Evolutionary conservation across 768 basidiomycete genomes (phyloP), one percentile per base, ranked within the genome.

Genomic region (Serendipita indica): DNA sequence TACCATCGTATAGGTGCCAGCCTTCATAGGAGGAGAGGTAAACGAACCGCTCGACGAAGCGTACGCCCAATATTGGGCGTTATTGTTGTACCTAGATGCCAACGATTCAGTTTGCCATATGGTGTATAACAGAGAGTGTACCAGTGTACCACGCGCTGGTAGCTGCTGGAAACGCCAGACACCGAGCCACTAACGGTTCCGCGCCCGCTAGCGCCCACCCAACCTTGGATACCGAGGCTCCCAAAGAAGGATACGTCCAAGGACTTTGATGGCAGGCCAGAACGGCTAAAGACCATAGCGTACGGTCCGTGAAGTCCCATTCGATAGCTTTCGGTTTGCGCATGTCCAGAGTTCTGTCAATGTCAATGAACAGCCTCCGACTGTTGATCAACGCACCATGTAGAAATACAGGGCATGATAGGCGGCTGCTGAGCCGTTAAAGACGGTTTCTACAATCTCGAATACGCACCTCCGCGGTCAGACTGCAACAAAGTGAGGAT

Each of bases 21-120:
- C 74, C 61, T 77, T 77, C 72, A 77, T 74, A 64, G 69, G 63
- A 6, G 72, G 73, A 16, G 73, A 71, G 12, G 69, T 72, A 68
- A 76, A 77, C 20, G 69, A 66, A 39, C 74, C 75, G 32, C 64
- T 61, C 22, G 73, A 71, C 71, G 28, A 70, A 71, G 66, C 74
- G 18, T 70, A 63, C 3, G 70, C 64, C 76, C 76, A 77, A 64
- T 77, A 77, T 62, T 77, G 75, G 18, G 74, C 74, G n/a, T 67
- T 72, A 10, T 71, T 69, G 60, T 74, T 76, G 72, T 74, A 54
- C 14, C 10, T 25, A 28, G 18, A 27, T 10, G 58, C 32, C 3
- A 54, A 18, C 27, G 16, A 18, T 6, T n/a, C 5, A 5, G 18
- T 6, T 43, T 43, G 1, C 6, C 41, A n/a, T 43, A 5, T 5